Evolutionary conservation across 768 basidiomycete genomes (phyloP).

Genomic region (Boletus coccyginus): DNA sequence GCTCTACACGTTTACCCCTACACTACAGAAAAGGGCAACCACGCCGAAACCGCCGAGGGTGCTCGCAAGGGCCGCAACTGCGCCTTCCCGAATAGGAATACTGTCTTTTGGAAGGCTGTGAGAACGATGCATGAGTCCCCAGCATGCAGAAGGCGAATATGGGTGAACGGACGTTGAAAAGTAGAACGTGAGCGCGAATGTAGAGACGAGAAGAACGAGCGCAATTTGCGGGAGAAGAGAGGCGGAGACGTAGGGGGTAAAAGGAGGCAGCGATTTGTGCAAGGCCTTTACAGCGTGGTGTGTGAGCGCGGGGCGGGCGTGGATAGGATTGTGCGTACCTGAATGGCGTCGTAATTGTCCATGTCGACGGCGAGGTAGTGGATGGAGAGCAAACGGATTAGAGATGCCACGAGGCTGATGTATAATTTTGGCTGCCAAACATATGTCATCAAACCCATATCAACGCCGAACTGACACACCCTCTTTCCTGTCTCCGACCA

Average conservation of each 20-base stretch:
- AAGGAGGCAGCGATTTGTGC: slow-evolving; percentile 66
- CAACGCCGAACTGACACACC: slow-evolving; percentile 23
- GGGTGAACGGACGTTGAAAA: slow-evolving; percentile 69
- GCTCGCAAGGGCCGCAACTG: slow-evolving; percentile 71
- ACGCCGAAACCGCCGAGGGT: slow-evolving; percentile 84
- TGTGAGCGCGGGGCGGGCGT: background rate
- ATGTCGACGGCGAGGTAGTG: slow-evolving; percentile 32
- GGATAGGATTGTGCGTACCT: slow-evolving; percentile 40
- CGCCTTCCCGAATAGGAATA: slow-evolving; percentile 62
- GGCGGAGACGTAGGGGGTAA: slow-evolving; percentile 68
- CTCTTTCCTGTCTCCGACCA: slow-evolving; percentile 21
- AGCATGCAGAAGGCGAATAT: background rate
- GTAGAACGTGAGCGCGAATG: slow-evolving; percentile 87
- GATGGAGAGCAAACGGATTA: background rate
- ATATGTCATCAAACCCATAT: slow-evolving; percentile 57
- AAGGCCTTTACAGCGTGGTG: slow-evolving; percentile 43
- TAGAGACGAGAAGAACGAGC: slow-evolving; percentile 64
- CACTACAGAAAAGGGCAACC: slow-evolving; percentile 69
- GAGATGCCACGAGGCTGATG: slow-evolving; percentile 38
- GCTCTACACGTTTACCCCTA: slow-evolving; percentile 30
- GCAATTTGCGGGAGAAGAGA: slow-evolving; percentile 71
- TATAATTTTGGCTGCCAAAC: slow-evolving; percentile 48
- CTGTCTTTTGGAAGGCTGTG: slow-evolving; percentile 74
- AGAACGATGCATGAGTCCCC: slow-evolving; percentile 6
- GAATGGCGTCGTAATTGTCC: slow-evolving; percentile 52